These are phyloP conservation scores for Ettlia oleoabundans DNA, from an alignment of 139 green algal genomes.

Conservation along the genomic window DNA sequence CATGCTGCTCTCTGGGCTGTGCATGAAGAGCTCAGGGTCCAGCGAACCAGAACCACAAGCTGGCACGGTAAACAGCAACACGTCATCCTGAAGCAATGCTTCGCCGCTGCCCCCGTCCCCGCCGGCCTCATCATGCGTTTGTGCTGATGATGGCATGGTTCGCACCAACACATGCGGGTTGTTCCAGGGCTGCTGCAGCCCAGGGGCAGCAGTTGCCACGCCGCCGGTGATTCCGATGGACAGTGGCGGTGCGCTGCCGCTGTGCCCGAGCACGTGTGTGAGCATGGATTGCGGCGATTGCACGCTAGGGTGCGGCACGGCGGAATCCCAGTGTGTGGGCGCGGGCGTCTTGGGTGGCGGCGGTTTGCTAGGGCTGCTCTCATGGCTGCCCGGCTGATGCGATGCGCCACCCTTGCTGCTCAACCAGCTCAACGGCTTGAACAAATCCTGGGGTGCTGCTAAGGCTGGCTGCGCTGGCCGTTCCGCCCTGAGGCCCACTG, in stretches of 20 bases:
- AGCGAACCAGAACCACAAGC: neutral
- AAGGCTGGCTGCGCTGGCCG: neutral
- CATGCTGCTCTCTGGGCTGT: conserved; percentile 21
- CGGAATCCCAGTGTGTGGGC: neutral
- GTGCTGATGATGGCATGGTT: too few species aligned
- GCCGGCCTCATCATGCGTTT: too few species aligned
- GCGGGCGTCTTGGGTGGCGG: conserved; percentile 25
- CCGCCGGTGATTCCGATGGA: too few species aligned
- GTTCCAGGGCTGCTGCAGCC: neutral
- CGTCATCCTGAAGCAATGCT: neutral
- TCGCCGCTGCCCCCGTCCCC: neutral
- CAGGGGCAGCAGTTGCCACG: neutral
- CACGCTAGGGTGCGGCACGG: neutral
- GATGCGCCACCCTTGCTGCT: too few species aligned
- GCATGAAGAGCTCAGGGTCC: conserved; percentile 31
- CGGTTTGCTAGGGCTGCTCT: conserved; percentile 20
- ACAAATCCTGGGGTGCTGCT: conserved; percentile 18
- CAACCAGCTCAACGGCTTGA: too few species aligned
- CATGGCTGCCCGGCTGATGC: neutral
- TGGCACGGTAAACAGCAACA: neutral
- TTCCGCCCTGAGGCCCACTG: neutral
- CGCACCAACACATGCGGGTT: neutral
- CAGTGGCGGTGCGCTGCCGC: neutral
- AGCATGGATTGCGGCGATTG: neutral
- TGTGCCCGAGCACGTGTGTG: neutral